Evolutionary conservation across 179 eudicot genomes (phyloP).

Genomic region (Heliamphora pulchella): DNA sequence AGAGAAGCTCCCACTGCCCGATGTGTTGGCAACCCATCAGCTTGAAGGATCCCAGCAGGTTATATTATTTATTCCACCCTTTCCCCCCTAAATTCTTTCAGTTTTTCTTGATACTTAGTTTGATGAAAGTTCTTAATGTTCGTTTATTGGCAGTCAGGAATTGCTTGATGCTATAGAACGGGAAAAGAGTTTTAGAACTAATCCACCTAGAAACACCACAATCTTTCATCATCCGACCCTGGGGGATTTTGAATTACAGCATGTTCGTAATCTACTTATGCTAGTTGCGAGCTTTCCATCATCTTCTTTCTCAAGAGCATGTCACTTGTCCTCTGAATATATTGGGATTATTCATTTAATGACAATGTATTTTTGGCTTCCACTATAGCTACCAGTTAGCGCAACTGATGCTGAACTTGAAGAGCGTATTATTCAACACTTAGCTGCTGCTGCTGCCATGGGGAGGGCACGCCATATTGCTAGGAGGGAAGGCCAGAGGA

Average conservation of each 20-base stretch:
- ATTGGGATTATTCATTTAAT: neutral
- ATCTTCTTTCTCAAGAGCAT: neutral
- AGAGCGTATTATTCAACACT: slow-evolving; percentile 86
- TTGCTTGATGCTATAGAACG: slow-evolving; percentile 82
- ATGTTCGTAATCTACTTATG: slow-evolving; percentile 36
- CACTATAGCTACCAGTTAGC: slow-evolving; percentile 60
- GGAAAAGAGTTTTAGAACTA: slow-evolving; percentile 63
- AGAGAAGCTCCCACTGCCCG: slow-evolving; percentile 95
- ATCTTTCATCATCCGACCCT: slow-evolving; percentile 91
- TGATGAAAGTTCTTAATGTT: neutral
- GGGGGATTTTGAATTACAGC: slow-evolving; percentile 89
- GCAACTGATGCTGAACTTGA: slow-evolving; percentile 74
- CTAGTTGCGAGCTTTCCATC: neutral
- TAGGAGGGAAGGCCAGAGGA: slow-evolving; percentile 73
- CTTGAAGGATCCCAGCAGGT: slow-evolving; percentile 80
- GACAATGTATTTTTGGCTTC: slow-evolving; percentile 2
- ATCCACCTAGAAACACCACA: slow-evolving; percentile 70
- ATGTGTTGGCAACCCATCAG: slow-evolving; percentile 96
- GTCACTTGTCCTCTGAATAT: neutral
- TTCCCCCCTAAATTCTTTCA: neutral
- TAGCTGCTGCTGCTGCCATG: slow-evolving; percentile 98
- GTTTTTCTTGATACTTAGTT: slow-evolving; percentile 14
- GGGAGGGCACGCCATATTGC: slow-evolving; percentile 72
- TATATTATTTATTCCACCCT: neutral
- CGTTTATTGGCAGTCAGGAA: slow-evolving; percentile 62